Evolutionary conservation across 2,329 filamentous ascomycete genomes (phyloP), one percentile per base, ranked within the genome.

Genomic region (Shiraia sp.): DNA sequence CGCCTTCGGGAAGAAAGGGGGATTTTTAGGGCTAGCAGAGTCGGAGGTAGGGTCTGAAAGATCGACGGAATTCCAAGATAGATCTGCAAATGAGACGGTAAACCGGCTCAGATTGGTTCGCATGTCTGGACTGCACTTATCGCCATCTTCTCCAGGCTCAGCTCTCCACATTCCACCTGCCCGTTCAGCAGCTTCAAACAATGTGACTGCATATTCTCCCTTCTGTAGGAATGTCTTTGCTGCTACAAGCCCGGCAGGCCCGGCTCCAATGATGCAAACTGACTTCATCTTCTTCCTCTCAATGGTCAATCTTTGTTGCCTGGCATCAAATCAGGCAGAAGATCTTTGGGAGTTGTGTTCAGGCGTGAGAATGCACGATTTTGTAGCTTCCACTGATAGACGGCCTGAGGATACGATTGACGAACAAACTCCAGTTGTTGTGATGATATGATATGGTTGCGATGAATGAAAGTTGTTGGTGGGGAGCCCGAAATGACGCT

Each of bases 111-210:
- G 81, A 63, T 95, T 95, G 3, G 81, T 81, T 12, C 80, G 75
- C 56, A 74, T 76, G 4, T 70, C 51, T 6, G 72, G 68, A 76
- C 87, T 87, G 37, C 86, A 77, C 7, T 85, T 86, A 48, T 86
- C 81, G 12, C 73, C 75, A 10, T 69, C 66, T n/a, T 68, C 63
- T 1, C 73, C 70, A 29, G 61, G 57, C 12, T 59, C 52, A 10
- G 66, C 54, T 3, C 86, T 85, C 89, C 89, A 95, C n/a, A 93
- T 79, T 0, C 89, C 89, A 9, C 88, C 89, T 12, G 92, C 76
- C 27, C 80, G 77, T 24, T 75, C 60, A 32, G 83, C 78, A 12
- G 78, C 72, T 34, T 95, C 89, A 57, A 86, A 88, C 16, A 95
- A 66, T 3, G 81, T 86, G 33, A 92, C 84, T 4, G 76, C 72